These are phyloP conservation scores for Saksenaea oblongispora DNA, from an alignment of 371 early-diverging fungal species.

Conservation along the genomic window DNA sequence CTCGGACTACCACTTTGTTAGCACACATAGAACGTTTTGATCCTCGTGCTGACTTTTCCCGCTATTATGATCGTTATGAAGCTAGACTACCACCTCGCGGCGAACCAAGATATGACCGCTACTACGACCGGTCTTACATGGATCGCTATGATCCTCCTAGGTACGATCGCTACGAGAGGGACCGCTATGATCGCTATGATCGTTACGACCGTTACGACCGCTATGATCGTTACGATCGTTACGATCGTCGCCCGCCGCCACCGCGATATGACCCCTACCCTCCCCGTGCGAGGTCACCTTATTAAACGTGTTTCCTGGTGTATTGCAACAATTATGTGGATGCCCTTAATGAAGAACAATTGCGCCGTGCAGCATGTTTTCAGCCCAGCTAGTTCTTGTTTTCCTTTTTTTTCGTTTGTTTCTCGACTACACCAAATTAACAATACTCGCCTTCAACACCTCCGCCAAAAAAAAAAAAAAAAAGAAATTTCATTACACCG, in stretches of 20 bases:
- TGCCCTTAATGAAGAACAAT: slow-evolving; percentile 1
- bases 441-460: slow-evolving; percentile 7
- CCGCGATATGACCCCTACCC: slow-evolving; percentile 58
- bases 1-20: slow-evolving; percentile 22
- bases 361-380: slow-evolving; percentile 4
- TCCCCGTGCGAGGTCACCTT: slow-evolving; percentile 56
- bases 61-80: slow-evolving; percentile 24
- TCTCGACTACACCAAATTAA: slow-evolving; percentile 6
- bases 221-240: slow-evolving; percentile 58
- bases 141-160: slow-evolving; percentile 58
- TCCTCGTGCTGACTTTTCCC: slow-evolving; percentile 24
- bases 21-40: slow-evolving; percentile 27
- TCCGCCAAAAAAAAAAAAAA: slow-evolving; percentile 1
- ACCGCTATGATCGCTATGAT: slow-evolving; percentile 59
- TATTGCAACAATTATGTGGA: background rate
- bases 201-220: slow-evolving; percentile 56
- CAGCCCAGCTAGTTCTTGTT: slow-evolving; percentile 6
- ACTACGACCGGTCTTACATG: slow-evolving; percentile 55
- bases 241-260: slow-evolving; percentile 57
- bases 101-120: slow-evolving; percentile 48
- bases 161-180: slow-evolving; percentile 55
- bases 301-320: slow-evolving; percentile 22
- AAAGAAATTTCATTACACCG: background rate
- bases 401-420: slow-evolving; percentile 5
- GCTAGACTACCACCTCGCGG: slow-evolving; percentile 35